Conservation (phyloP, 805 yeast genomes). For the Candida caryicola region DNA sequence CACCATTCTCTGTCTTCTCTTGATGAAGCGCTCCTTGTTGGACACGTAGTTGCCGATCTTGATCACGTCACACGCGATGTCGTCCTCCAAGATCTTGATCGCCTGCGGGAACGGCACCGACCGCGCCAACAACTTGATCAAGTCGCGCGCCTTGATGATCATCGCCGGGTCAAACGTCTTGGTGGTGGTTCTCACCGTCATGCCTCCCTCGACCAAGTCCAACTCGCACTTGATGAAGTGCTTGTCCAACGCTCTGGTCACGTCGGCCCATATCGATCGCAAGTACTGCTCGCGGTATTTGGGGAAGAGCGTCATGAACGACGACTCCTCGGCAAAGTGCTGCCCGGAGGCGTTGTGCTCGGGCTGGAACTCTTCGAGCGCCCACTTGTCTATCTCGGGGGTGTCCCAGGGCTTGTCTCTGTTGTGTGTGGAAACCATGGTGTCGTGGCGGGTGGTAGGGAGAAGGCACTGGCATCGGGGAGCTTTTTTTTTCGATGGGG, state of each 20-base stretch:
- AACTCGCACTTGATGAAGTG: slow-evolving; percentile 79
- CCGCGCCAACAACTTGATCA: slow-evolving; percentile 88
- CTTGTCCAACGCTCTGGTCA: slow-evolving; percentile 71
- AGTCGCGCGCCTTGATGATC: slow-evolving; percentile 90
- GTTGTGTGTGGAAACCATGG: slow-evolving; percentile 90
- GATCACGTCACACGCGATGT: slow-evolving; percentile 91
- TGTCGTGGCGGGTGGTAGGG: slow-evolving; percentile 8
- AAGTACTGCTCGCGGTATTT: slow-evolving; percentile 92
- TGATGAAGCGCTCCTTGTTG: slow-evolving; percentile 90
- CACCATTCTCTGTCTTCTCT: slow-evolving; percentile 91
- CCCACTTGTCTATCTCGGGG: slow-evolving; percentile 92
- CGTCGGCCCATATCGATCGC: slow-evolving; percentile 90
- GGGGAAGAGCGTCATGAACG: slow-evolving; percentile 93
- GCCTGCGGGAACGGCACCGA: slow-evolving; percentile 98
- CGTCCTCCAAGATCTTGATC: slow-evolving; percentile 84
- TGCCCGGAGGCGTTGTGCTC: slow-evolving; percentile 85
- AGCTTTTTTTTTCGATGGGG: too few relatives aligned
- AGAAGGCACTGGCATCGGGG: too few relatives aligned
- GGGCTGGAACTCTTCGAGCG: slow-evolving; percentile 78
- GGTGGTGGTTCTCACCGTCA: slow-evolving; percentile 94
- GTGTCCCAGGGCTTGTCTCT: slow-evolving; percentile 98
- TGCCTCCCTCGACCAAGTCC: slow-evolving; percentile 92
- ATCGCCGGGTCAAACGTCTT: slow-evolving; percentile 95
- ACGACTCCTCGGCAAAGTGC: slow-evolving; percentile 93
- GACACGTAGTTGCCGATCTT: slow-evolving; percentile 88